Percentiles rank a stretch among this genome's conserved stretches.
These are phyloP conservation scores for Pythium angustatum DNA, from an alignment of 352 stramenopile genomes.

Conservation along the genomic window DNA sequence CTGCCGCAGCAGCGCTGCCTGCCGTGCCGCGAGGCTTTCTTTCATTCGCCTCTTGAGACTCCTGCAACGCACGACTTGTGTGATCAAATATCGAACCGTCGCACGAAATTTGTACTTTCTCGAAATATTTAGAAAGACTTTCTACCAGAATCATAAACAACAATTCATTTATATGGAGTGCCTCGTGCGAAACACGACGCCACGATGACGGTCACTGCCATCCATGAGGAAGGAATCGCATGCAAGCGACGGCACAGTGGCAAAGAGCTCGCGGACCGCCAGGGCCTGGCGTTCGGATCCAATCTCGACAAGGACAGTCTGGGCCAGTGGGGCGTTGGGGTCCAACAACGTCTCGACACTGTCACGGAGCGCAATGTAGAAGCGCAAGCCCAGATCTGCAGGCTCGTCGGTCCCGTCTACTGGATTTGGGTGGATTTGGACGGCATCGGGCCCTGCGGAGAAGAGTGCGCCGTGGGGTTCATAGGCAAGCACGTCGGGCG, in stretches of 20 bases:
- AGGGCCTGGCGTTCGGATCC: conserved; percentile 55
- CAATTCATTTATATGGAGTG: too few species aligned
- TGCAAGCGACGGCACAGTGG: background rate
- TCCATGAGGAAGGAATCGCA: conserved; percentile 25
- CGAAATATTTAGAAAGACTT: too few species aligned
- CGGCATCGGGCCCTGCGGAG: conserved; percentile 39
- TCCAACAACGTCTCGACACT: conserved; percentile 42
- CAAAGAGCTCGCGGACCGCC: conserved; percentile 48
- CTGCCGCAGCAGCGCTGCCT: conserved; percentile 58
- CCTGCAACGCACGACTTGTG: too few species aligned
- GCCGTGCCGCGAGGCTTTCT: conserved; percentile 53
- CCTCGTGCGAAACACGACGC: conserved; percentile 18
- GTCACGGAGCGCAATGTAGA: conserved; percentile 48
- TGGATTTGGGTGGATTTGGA: background rate
- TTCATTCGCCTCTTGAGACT: conserved; percentile 41
- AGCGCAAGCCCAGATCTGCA: conserved; percentile 41
- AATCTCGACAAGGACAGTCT: conserved; percentile 51
- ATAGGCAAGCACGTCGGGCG: conserved; percentile 53
- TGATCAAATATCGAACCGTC: conserved; percentile 16
- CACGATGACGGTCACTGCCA: conserved; percentile 10
- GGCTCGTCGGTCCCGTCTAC: conserved; percentile 13
- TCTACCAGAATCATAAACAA: too few species aligned
- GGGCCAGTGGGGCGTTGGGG: background rate
- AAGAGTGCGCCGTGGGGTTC: conserved; percentile 79
- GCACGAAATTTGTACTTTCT: too few species aligned